Evolutionary conservation across 345 rosid species (phyloP).

Genomic region (Populus tremula): DNA sequence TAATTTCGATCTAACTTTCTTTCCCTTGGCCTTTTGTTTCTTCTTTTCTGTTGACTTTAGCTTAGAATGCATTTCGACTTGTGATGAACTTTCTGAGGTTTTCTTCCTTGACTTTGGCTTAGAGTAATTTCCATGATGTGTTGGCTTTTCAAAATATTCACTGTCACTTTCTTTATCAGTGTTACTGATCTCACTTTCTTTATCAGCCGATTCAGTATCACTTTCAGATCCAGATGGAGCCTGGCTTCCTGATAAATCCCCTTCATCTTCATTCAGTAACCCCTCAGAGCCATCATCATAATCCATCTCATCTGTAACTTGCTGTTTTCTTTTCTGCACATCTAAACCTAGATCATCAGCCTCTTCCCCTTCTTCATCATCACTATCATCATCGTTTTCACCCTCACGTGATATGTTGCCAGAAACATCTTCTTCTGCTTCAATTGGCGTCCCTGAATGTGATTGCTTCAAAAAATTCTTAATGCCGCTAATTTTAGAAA

Average conservation of each 20-base stretch:
- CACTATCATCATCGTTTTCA: slow-evolving; percentile 35
- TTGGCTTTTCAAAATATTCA: slow-evolving; percentile 11
- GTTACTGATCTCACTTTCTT: slow-evolving; percentile 34
- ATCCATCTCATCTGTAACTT: slow-evolving; percentile 66
- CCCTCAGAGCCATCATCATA: slow-evolving; percentile 65
- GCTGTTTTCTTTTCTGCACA: slow-evolving; percentile 58
- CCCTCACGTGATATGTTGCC: slow-evolving; percentile 29
- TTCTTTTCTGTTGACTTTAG: slow-evolving; percentile 12
- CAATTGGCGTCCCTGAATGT: slow-evolving; percentile 37
- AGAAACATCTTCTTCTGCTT: slow-evolving; percentile 47
- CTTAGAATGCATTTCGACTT: slow-evolving; percentile 2
- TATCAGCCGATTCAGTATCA: slow-evolving; percentile 35
- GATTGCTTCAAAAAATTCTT: slow-evolving; percentile 38
- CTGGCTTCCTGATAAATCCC: slow-evolving; percentile 13
- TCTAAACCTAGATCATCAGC: slow-evolving; percentile 85
- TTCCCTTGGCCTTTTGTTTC: slow-evolving; percentile 32
- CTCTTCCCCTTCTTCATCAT: slow-evolving; percentile 50
- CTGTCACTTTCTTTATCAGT: slow-evolving; percentile 30
- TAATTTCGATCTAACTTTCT: slow-evolving; percentile 27
- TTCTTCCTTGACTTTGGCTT: slow-evolving; percentile 29
- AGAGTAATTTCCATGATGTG: slow-evolving; percentile 8
- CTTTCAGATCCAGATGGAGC: slow-evolving; percentile 32
- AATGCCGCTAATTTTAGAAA: slow-evolving; percentile 70
- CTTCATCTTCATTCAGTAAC: slow-evolving; percentile 37
- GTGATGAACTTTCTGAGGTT: neutral